Evolutionary conservation across 768 basidiomycete species (phyloP).

Genomic region (Trametes maxima): DNA sequence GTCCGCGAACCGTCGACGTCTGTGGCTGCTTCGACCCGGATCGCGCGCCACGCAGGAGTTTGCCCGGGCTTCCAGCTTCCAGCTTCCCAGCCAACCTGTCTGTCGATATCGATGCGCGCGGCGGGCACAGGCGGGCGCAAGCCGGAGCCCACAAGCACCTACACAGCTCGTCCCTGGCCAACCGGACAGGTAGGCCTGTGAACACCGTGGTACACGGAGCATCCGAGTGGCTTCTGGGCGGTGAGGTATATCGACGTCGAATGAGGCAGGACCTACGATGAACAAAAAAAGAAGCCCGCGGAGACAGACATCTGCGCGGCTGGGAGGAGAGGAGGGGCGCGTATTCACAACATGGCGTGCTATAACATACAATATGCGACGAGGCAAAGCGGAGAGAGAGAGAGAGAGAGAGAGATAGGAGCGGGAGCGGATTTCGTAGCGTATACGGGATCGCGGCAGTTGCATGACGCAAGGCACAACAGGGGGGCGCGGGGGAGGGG

Average conservation of each 20-base stretch:
- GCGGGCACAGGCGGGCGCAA: not conserved
- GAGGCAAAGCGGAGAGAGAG: not conserved
- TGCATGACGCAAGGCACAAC: no score
- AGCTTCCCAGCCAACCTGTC: not conserved
- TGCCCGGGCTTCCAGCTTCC: not conserved
- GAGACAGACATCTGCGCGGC: no score
- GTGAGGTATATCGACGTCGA: not conserved
- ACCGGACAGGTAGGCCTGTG: not conserved
- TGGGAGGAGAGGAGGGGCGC: not conserved
- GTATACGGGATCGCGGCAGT: no score
- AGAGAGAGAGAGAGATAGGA: not conserved
- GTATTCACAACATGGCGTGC: not conserved
- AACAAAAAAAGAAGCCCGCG: not conserved
- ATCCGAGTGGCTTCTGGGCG: not conserved
- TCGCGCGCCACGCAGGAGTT: not conserved
- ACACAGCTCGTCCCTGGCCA: not conserved
- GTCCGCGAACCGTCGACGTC: no score
- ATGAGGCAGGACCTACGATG: no score
- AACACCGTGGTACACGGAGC: not conserved
- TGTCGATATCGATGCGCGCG: not conserved
- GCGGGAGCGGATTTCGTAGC: no score
- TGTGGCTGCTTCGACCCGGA: no score
- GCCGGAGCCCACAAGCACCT: slow-evolving; percentile 13
- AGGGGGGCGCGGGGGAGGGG: not conserved
- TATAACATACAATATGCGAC: slow-evolving; percentile 5